phyloP scores from a whole-genome alignment of 176 grass and related monocot genomes.

The Cenchrus americanus region DNA sequence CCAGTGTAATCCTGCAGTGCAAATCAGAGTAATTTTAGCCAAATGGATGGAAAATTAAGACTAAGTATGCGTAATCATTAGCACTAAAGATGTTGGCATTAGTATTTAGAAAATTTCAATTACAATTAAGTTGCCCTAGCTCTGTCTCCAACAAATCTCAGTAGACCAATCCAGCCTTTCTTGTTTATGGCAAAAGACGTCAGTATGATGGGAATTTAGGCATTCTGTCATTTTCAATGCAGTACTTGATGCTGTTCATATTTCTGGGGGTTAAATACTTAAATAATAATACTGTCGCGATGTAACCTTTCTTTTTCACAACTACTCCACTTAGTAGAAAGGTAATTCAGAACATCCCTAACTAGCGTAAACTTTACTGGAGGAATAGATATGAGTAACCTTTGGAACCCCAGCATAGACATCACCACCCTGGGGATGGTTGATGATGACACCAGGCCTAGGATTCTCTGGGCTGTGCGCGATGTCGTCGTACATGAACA shows the following conservation, averaged over 20 bases:
- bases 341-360: conserved; percentile 5
- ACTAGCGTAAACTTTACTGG: conserved; percentile 8
- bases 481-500: conserved; percentile 99
- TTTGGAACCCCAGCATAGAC: conserved; percentile 95
- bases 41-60: conserved; percentile 18
- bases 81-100: conserved; percentile 30
- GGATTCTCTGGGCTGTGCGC: conserved; percentile 78
- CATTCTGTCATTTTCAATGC: conserved; percentile 33
- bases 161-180: conserved; percentile 19
- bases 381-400: conserved; percentile 49
- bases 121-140: conserved; percentile 9
- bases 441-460: conserved; percentile 78
- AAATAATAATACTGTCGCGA: conserved; percentile 7
- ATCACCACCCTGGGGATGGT: conserved; percentile 85
- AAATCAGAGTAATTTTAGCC: conserved; percentile 2
- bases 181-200: conserved; percentile 24
- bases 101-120: neutral
- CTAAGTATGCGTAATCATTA: neutral
- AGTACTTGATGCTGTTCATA: conserved; percentile 2
- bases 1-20: conserved; percentile 86
- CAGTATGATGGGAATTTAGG: neutral
- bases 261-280: neutral
- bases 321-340: conserved; percentile 28
- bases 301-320: conserved; percentile 3
- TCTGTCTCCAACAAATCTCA: neutral